Evolutionary conservation across 177 flowering plant species (phyloP).

Genomic region (Vitis hybrid): DNA sequence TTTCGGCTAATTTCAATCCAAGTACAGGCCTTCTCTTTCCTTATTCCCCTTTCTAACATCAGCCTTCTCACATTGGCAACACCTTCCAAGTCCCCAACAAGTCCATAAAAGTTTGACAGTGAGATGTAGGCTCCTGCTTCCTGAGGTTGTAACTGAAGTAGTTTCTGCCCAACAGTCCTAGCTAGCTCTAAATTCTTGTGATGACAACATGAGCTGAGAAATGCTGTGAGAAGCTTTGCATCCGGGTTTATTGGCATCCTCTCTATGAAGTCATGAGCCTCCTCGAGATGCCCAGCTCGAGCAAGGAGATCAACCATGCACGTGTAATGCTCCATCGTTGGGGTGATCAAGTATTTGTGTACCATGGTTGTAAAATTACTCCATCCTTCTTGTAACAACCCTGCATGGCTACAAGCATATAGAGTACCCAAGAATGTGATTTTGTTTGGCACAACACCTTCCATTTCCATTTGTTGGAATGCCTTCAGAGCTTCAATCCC

Average conservation of each 20-base stretch:
- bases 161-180: slow-evolving; percentile 27
- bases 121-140: slow-evolving; percentile 45
- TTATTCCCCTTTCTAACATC: slow-evolving; percentile 40
- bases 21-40: slow-evolving; percentile 39
- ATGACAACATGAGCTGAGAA: slow-evolving; percentile 43
- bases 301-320: slow-evolving; percentile 47
- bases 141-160: slow-evolving; percentile 34
- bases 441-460: slow-evolving; percentile 34
- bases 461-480: slow-evolving; percentile 37
- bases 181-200: slow-evolving; percentile 31
- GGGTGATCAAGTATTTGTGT: slow-evolving; percentile 25
- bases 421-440: slow-evolving; percentile 41
- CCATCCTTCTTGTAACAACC: slow-evolving; percentile 42
- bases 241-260: slow-evolving; percentile 45
- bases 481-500: slow-evolving; percentile 34
- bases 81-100: slow-evolving; percentile 35
- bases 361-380: slow-evolving; percentile 31
- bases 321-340: slow-evolving; percentile 45
- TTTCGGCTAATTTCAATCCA: slow-evolving; percentile 37
- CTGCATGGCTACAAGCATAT: slow-evolving; percentile 50
- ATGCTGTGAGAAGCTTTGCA: slow-evolving; percentile 37
- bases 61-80: slow-evolving; percentile 41
- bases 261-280: slow-evolving; percentile 29
- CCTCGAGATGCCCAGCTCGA: slow-evolving; percentile 30
- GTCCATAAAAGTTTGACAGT: slow-evolving; percentile 43